A percentile compares a stretch with the other conserved stretches of the same genome.
Conservation (phyloP, 345 rosid species). For the Acer campestre region DNA sequence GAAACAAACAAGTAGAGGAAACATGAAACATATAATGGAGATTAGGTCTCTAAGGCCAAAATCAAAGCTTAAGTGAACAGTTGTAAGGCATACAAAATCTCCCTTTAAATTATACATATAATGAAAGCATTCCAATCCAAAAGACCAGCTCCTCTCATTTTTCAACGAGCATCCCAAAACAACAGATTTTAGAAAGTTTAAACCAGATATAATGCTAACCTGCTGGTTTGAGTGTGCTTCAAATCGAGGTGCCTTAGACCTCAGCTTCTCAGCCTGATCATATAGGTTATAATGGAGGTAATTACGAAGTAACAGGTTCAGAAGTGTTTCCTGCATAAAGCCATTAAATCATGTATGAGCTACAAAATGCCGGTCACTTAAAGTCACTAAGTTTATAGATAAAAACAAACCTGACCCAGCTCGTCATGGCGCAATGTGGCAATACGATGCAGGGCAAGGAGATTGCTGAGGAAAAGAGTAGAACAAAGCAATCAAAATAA, state of each 20-base stretch:
- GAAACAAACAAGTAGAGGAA: background rate
- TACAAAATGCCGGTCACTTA: conserved; percentile 10
- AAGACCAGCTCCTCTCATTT: background rate
- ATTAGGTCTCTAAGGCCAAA: background rate
- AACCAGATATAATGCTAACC: conserved; percentile 34
- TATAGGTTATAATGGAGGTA: conserved; percentile 82
- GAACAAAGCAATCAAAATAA: background rate
- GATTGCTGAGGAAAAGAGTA: conserved; percentile 45
- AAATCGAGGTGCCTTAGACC: conserved; percentile 88
- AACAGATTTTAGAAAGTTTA: background rate
- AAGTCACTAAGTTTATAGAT: background rate
- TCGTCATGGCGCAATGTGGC: conserved; percentile 90
- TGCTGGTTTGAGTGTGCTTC: conserved; percentile 96
- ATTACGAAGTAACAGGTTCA: conserved; percentile 80
- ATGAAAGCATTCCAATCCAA: background rate
- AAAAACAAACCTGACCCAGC: conserved; percentile 69
- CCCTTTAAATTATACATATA: background rate
- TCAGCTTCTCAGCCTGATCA: conserved; percentile 89
- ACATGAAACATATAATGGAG: background rate
- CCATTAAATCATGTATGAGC: conserved; percentile 25
- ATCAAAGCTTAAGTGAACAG: background rate
- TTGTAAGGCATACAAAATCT: background rate
- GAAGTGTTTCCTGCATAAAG: conserved; percentile 78
- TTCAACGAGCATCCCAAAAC: background rate
- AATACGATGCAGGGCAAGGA: conserved; percentile 78